Base-by-base conservation (phyloP, 495 filamentous ascomycete genomes). In the Aspergillus funiculosus region DNA sequence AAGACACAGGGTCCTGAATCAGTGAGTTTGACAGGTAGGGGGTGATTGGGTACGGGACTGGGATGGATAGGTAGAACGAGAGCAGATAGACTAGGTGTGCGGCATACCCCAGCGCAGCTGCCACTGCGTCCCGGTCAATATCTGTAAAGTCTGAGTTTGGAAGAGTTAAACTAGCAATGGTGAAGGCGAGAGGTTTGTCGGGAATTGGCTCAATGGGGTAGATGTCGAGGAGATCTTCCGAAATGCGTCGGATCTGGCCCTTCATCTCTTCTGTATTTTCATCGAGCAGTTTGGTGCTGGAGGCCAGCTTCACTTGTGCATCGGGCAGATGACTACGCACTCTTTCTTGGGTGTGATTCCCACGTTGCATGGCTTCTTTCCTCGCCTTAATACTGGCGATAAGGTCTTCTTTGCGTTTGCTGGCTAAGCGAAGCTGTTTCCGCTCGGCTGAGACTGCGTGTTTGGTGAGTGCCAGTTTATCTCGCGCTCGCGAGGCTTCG, bases 201-300 rank as follows among this genome's bases (percentile, higher is more conserved):
- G 74, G 59, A 19, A 80, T 61, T 0, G 89, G 82, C 9, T 80
- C 77, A 45, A 96, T 94, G 11, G 85, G 83, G 60, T 87, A 96
- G 46, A 94, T 83, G 9, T 64, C 61, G 15, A 81, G 64, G 0
- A 96, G 71, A 52, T 94, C 89, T 57, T 89, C 85, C 54, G 86
- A 86, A 41, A 96, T 85, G 14, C 92, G 81, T 5, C 90, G 78
- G 21, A 87, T 80, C 63, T 98, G 92, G 18, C 83, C 86, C 52
- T 78, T 81, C 28, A 83, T 78, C 13, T 81, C 79, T 27, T 82
- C 73, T 29, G 69, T 73, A 10, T 77, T 82, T 13, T 75, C 57
- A 7, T 69, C 61, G 13, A 83, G 64, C 7, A 84, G 60, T n/a
- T 67, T 59, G 11, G 64, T 65, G 40, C 75, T 79, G 7, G 74